phyloP scores from a whole-genome alignment of 1,284 basidiomycete species.

The Apiotrichum montevideense region DNA sequence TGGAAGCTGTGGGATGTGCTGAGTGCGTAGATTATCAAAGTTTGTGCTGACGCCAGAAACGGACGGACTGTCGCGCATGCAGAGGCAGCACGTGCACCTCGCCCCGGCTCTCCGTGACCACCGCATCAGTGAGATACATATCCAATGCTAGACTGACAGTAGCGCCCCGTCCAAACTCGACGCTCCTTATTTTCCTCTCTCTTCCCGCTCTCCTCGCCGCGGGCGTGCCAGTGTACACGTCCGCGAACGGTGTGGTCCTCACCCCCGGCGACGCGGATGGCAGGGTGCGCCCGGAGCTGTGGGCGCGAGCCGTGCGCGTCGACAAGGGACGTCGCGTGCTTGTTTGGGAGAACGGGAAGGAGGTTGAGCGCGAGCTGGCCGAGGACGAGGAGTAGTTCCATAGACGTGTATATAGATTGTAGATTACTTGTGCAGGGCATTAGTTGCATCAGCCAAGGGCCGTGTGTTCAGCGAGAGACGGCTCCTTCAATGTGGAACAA shows the following conservation, averaged over 20 bases:
- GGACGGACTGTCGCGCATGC: conserved; percentile 42
- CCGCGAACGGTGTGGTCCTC: conserved; percentile 44
- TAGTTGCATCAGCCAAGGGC: too few relatives aligned
- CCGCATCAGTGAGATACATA: conserved; percentile 5
- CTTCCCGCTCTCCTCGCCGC: conserved; percentile 28
- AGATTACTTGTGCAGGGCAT: too few relatives aligned
- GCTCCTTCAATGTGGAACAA: too few relatives aligned
- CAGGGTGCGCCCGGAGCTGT: conserved; percentile 28
- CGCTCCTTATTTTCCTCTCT: conserved; percentile 44
- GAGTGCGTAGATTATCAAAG: conserved; percentile 26
- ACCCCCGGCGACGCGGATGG: conserved; percentile 41
- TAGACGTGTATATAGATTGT: too few relatives aligned
- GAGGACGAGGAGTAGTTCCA: neutral
- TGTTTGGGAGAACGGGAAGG: conserved; percentile 36
- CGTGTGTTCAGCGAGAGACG: too few relatives aligned
- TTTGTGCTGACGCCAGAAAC: conserved; percentile 12
- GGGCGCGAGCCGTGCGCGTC: conserved; percentile 33
- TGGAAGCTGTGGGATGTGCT: conserved; percentile 42
- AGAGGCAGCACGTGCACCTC: conserved; percentile 46
- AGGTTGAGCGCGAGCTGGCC: conserved; percentile 18
- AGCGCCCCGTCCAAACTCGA: conserved; percentile 37
- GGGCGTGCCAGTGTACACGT: conserved; percentile 38
- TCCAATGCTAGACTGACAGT: conserved; percentile 13
- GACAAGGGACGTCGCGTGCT: conserved; percentile 21
- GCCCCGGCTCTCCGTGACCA: conserved; percentile 33